Base-by-base conservation (phyloP, 257 asterid genomes). In the Przewalskia tangutica region DNA sequence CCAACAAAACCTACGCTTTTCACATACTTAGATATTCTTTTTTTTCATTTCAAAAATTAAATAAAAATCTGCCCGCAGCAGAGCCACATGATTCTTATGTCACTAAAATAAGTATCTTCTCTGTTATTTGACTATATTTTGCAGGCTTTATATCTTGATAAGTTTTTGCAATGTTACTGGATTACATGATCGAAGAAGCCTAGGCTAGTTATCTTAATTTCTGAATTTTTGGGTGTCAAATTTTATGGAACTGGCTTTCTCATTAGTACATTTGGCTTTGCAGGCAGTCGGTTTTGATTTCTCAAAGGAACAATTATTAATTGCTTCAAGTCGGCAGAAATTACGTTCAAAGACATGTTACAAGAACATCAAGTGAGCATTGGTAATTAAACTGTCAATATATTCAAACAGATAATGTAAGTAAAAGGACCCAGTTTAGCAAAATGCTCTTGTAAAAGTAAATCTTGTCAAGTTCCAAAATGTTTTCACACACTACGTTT, bases 281-380 rank as follows among this genome's bases (percentile, higher is more conserved):
- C 87, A 93, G 98, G 98, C 90, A 66, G 83, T 87, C 60, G 98
- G 94, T 85, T 91, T 95, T 77, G 98, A 95, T 92, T 95, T 95
- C 91, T 90, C 98, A 42, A 86, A 84, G 84, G 92, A 95, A 88
- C 98, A 90, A 83, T 84, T 95, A 84, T 87, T 81, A 65, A 73
- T 91, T n/a, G 98, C 98, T 83, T 90, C 96, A 58, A 89, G 89
- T 50, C 93, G 95, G 70, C 98, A 95, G 87, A 85, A 80, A 18
- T 83, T 87, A 77, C 87, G 88, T 63, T 76, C 93, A 54, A 93
- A 88, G 70, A 77, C 90, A 81, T 92, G 94, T 83, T 91, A 89
- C 88, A 88, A 90, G 92, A 94, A 93, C 87, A 94, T 94, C 44
- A 88, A 87, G 98, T 94, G 90, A 90, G 93, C 88, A 80, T 78